Base-by-base conservation (phyloP, 2,329 filamentous ascomycete genomes). In the Xylariaceae sp. region DNA sequence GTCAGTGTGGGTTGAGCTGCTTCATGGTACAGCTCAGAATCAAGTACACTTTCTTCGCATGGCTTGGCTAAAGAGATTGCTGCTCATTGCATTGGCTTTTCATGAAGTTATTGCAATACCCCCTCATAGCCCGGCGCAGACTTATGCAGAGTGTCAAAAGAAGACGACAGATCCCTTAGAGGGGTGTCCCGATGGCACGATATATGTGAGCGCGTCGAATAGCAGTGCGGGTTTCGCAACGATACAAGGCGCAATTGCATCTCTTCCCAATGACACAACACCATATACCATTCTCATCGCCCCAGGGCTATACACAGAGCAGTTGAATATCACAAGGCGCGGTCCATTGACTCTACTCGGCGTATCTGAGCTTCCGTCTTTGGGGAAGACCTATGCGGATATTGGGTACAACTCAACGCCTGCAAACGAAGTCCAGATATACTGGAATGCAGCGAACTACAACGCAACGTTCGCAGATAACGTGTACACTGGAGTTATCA, bases 271-370 rank as follows among this genome's bases (percentile, higher is more conserved):
- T 33, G 61, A 77, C 57, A 71, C 69, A 14, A 66, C 66, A 6
- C 61, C 74, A 0, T 70, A 77, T 49, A 74, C 74, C 15, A 85
- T 87, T 56, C 73, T 86, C 11, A 76, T 86, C 41, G 74, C 77
- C 0, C 72, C 81, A 0, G 83, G 83, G 0, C 74, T 72, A 51
- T 86, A 86, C 58, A 77, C 70, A 1, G 83, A 86, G 59, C 81
- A 85, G 65, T 66, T 87, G 52, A 87, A 87, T 55, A 72, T 86
- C 51, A 86, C 83, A 4, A 80, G 83, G 1, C 65, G 70, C 1
- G 82, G 78, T 0, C 81, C 83, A 0, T 68, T 86, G 6, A 83
- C 80, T 27, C 71, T 86, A 6, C 72, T 86, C 0, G 83, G 82
- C n/a, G 72, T 80, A 53, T 81, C 76, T 1, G 58, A 65, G n/a